Evolutionary conservation across 192 early-diverging fungal genomes (phyloP).

Genomic region (Chytriomyces confervae): DNA sequence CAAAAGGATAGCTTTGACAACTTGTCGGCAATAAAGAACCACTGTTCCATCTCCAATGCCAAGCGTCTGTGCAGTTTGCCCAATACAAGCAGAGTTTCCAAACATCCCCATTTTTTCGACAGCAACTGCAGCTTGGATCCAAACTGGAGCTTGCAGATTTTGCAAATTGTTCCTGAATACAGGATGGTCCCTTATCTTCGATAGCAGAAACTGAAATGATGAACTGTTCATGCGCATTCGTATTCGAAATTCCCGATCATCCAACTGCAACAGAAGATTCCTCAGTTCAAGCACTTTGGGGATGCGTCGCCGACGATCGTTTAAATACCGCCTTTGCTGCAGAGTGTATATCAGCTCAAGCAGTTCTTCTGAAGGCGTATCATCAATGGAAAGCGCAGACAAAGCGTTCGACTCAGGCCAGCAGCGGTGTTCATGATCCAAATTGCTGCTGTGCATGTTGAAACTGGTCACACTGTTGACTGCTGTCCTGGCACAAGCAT

Average conservation of each 20-base stretch:
- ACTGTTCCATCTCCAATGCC: constrained; percentile 19
- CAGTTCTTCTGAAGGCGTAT: background rate
- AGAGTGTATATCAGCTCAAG: background rate
- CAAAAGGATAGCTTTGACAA: constrained; percentile 5
- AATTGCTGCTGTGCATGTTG: too few species aligned
- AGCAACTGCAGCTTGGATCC: constrained; percentile 10
- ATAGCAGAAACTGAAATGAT: constrained; percentile 9
- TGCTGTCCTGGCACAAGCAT: too few species aligned
- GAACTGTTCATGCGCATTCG: background rate
- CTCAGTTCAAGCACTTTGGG: background rate
- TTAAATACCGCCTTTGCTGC: background rate
- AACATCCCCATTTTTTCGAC: constrained; percentile 4
- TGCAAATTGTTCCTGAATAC: constrained; percentile 18
- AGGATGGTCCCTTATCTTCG: constrained; percentile 2
- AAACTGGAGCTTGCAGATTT: constrained; percentile 16
- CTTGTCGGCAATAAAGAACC: background rate
- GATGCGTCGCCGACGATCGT: background rate
- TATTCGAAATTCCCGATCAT: background rate
- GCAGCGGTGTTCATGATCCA: too few species aligned
- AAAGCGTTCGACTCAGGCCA: too few species aligned
- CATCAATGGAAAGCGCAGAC: too few species aligned
- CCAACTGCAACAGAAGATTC: background rate
- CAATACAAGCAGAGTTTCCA: background rate
- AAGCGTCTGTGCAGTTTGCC: background rate
- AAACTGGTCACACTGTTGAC: too few species aligned